Evolutionary conservation across 2,329 filamentous ascomycete species (phyloP).

Genomic region (Trematosphaeria pertusa): DNA sequence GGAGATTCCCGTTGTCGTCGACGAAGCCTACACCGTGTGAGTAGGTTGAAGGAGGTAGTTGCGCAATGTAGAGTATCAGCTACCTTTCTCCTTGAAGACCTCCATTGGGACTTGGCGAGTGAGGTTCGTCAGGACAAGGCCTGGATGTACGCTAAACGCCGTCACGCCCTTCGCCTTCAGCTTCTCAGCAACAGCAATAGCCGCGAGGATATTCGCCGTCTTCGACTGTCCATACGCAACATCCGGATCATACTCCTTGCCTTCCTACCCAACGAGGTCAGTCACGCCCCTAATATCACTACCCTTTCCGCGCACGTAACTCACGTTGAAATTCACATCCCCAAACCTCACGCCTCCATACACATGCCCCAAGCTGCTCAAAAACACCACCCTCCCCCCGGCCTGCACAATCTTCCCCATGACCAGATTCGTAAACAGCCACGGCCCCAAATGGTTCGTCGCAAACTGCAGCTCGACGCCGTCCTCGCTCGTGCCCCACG

Average conservation of each 20-base stretch:
- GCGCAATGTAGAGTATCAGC: neutral
- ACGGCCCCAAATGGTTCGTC: slow-evolving; percentile 54
- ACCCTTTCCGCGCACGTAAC: neutral
- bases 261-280: neutral
- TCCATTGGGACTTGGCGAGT: neutral
- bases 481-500: slow-evolving; percentile 37
- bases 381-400: slow-evolving; percentile 22
- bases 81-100: slow-evolving; percentile 1
- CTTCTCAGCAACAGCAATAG: slow-evolving; percentile 10
- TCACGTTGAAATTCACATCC: slow-evolving; percentile 18
- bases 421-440: slow-evolving; percentile 50
- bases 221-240: slow-evolving; percentile 26
- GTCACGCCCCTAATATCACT: neutral
- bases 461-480: slow-evolving; percentile 55
- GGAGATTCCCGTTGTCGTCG: slow-evolving; percentile 9
- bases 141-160: slow-evolving; percentile 25
- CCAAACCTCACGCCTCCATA: slow-evolving; percentile 13
- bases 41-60: too few species aligned
- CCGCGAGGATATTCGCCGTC: slow-evolving; percentile 21
- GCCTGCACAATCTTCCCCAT: slow-evolving; percentile 47
- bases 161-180: slow-evolving; percentile 11
- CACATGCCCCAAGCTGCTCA: slow-evolving; percentile 17
- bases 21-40: slow-evolving; percentile 5
- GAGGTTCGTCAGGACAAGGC: slow-evolving; percentile 17
- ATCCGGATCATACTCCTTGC: slow-evolving; percentile 14